Conservation (phyloP, 2,329 filamentous ascomycete genomes). For the Hirsutella minnesotensis region DNA sequence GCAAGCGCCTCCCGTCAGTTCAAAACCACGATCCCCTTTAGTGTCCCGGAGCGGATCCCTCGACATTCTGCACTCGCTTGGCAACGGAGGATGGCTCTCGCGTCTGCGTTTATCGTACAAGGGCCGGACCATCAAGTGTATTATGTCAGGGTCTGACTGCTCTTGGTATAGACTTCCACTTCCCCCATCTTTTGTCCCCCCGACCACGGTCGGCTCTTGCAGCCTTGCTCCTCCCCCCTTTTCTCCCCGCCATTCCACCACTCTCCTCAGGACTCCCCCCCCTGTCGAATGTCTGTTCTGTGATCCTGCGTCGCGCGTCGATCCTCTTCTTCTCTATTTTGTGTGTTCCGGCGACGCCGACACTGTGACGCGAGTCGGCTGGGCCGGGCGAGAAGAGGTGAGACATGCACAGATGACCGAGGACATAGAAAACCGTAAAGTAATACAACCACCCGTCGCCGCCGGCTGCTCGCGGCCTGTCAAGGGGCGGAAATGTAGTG, state of each 20-base stretch:
- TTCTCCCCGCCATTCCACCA: conserved; percentile 2
- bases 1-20: too few relatives aligned
- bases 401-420: conserved; percentile 14
- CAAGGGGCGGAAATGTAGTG: conserved; percentile 21
- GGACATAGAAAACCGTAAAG: conserved; percentile 20
- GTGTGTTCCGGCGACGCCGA: neutral
- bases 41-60: neutral
- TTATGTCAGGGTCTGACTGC: conserved; percentile 17
- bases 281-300: conserved; percentile 3
- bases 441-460: conserved; percentile 24
- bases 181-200: neutral
- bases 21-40: neutral
- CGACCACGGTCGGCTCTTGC: too few relatives aligned
- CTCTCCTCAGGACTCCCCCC: conserved; percentile 8
- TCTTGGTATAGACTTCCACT: conserved; percentile 15
- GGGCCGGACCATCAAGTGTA: conserved; percentile 22
- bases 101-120: neutral
- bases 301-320: conserved; percentile 4
- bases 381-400: conserved; percentile 1
- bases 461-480: conserved; percentile 18
- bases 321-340: conserved; percentile 2
- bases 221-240: too few relatives aligned
- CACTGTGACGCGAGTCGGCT: neutral
- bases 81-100: neutral
- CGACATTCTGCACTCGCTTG: too few relatives aligned